phyloP scores from a whole-genome alignment of 768 basidiomycete species.

The Suillus fuscotomentosus region DNA sequence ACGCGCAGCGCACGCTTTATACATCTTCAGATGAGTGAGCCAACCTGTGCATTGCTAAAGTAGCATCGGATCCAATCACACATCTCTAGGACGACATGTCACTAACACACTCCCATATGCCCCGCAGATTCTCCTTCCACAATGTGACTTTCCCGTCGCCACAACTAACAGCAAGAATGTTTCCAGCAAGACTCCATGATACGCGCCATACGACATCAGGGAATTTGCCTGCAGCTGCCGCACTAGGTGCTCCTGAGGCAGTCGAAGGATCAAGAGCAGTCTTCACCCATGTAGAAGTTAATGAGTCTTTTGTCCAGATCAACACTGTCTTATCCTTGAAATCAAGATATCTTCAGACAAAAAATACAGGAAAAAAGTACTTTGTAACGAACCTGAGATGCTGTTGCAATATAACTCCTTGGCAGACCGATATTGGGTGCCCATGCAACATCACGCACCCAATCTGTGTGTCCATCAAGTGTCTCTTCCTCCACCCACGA shows the following conservation, averaged over 20 bases:
- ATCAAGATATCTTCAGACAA: neutral
- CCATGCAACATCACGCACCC: constrained; percentile 99
- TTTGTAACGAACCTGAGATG: constrained; percentile 64
- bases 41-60: constrained; percentile 5
- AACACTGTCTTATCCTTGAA: constrained; percentile 77
- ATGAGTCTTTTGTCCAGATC: constrained; percentile 87
- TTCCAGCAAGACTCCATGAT: constrained; percentile 96
- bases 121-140: constrained; percentile 97
- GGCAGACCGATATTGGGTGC: constrained; percentile 96
- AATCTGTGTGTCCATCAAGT: constrained; percentile 91
- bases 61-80: constrained; percentile 1
- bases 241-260: constrained; percentile 41
- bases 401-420: constrained; percentile 92
- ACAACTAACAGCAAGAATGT: constrained; percentile 93
- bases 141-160: constrained; percentile 97
- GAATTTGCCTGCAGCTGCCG: constrained; percentile 70
- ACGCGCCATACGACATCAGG: constrained; percentile 99
- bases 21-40: constrained; percentile 6
- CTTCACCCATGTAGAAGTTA: constrained; percentile 74
- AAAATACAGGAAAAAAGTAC: neutral
- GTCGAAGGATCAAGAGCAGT: constrained; percentile 74
- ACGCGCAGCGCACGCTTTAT: constrained; percentile 43
- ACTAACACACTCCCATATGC: constrained; percentile 95
- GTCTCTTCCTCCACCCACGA: constrained; percentile 90
- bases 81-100: constrained; percentile 78